phyloP scores from a whole-genome alignment of 805 yeast species.

The Ogataea philodendri region DNA sequence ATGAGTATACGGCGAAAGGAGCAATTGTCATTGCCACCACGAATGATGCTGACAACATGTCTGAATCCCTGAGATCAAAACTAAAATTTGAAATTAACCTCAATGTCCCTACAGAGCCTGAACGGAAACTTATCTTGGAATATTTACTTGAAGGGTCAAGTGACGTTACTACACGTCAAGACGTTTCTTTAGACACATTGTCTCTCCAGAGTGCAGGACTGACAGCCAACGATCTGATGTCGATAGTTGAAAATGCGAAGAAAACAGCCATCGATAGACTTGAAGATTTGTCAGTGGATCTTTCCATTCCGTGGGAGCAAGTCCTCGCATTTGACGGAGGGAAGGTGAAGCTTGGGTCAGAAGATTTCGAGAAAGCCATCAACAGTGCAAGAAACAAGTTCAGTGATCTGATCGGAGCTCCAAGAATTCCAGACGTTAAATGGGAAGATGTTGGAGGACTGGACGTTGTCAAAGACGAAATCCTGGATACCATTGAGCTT shows the following conservation, averaged over 20 bases:
- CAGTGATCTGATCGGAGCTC: constrained; percentile 95
- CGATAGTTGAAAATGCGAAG: constrained; percentile 68
- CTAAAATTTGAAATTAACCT: constrained; percentile 76
- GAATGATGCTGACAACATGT: constrained; percentile 64
- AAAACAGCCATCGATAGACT: constrained; percentile 52
- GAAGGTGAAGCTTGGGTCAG: constrained; percentile 47
- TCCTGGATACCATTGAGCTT: constrained; percentile 92
- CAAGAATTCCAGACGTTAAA: constrained; percentile 87
- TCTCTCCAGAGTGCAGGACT: constrained; percentile 91
- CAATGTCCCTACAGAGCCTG: constrained; percentile 75
- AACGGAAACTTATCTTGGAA: constrained; percentile 62
- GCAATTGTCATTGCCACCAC: constrained; percentile 64
- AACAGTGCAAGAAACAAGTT: constrained; percentile 81
- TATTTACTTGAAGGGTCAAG: constrained; percentile 37
- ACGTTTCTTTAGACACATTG: constrained; percentile 54
- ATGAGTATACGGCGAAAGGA: constrained; percentile 47
- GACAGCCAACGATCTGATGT: constrained; percentile 75
- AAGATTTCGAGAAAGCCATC: constrained; percentile 68
- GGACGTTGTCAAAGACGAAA: constrained; percentile 85
- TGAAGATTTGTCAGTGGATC: constrained; percentile 33
- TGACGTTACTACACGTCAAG: constrained; percentile 34
- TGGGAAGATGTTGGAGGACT: constrained; percentile 99
- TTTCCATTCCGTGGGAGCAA: constrained; percentile 29
- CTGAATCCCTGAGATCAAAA: constrained; percentile 61
- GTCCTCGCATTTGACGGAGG: constrained; percentile 56